These are phyloP conservation scores for Colletotrichum godetiae DNA, from an alignment of 2,329 filamentous ascomycete genomes.

Conservation along the genomic window DNA sequence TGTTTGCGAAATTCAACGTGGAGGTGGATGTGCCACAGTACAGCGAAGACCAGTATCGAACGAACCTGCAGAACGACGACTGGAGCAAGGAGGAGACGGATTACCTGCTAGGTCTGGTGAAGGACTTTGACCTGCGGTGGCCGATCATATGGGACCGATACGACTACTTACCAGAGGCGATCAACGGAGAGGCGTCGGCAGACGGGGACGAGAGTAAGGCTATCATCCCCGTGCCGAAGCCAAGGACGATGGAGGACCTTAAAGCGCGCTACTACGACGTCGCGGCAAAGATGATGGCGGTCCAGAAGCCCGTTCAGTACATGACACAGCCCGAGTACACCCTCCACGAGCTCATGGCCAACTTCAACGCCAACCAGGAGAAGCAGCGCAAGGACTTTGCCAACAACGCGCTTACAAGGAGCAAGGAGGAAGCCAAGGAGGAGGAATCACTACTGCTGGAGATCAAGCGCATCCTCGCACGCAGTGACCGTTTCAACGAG, in stretches of 20 bases:
- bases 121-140: conserved; percentile 90
- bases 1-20: conserved; percentile 90
- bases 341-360: conserved; percentile 85
- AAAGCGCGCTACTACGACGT: conserved; percentile 93
- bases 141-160: conserved; percentile 93
- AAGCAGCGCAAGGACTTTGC: conserved; percentile 86
- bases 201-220: conserved; percentile 62
- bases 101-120: conserved; percentile 81
- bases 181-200: conserved; percentile 56
- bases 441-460: conserved; percentile 91
- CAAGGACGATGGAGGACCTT: conserved; percentile 85
- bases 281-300: conserved; percentile 82
- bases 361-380: conserved; percentile 87
- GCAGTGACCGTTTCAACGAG: conserved; percentile 86
- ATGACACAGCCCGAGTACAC: conserved; percentile 91
- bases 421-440: conserved; percentile 89
- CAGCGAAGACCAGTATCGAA: conserved; percentile 86
- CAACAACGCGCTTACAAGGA: conserved; percentile 80
- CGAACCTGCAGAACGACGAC: conserved; percentile 76
- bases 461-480: conserved; percentile 89
- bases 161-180: conserved; percentile 70
- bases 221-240: conserved; percentile 63
- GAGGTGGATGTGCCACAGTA: conserved; percentile 83
- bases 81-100: conserved; percentile 97
- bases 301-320: conserved; percentile 82